A percentile compares a stretch with the other conserved stretches of the same genome.
Evolutionary conservation across 768 basidiomycete species (phyloP).

Genomic region (Termitomyces sp.): DNA sequence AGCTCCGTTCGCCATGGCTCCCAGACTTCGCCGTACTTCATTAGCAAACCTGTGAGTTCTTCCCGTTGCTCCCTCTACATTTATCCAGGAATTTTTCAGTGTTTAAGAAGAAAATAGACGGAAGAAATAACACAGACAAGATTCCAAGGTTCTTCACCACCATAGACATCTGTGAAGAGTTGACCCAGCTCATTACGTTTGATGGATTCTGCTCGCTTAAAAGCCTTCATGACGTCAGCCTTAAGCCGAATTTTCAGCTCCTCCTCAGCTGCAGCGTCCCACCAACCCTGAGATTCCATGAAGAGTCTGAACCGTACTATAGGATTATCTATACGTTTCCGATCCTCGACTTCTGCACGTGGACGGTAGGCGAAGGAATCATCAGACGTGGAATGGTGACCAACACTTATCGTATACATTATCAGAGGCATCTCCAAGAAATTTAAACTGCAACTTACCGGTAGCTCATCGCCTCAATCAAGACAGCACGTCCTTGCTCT

Average conservation of each 20-base stretch:
- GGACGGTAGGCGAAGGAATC: constrained; percentile 93
- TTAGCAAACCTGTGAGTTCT: constrained; percentile 66
- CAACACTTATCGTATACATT: constrained; percentile 44
- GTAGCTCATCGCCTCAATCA: constrained; percentile 90
- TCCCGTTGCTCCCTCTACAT: constrained; percentile 75
- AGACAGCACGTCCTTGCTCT: constrained; percentile 73
- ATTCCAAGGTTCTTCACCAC: constrained; percentile 79
- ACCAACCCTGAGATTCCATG: constrained; percentile 82
- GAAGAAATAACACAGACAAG: constrained; percentile 45
- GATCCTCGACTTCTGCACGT: constrained; percentile 85
- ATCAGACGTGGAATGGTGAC: constrained; percentile 95
- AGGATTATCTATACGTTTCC: constrained; percentile 88
- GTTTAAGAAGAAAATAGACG: background rate
- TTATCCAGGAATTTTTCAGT: background rate
- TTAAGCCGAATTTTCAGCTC: constrained; percentile 63
- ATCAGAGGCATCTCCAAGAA: background rate
- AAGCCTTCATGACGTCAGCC: constrained; percentile 70
- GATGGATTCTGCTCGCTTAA: constrained; percentile 69
- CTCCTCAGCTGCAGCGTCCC: constrained; percentile 71
- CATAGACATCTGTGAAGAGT: constrained; percentile 86
- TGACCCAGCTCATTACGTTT: constrained; percentile 68
- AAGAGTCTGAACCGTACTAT: constrained; percentile 80
- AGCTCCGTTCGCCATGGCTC: constrained; percentile 83
- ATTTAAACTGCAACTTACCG: constrained; percentile 37
- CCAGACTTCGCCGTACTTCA: constrained; percentile 84